phyloP scores from a whole-genome alignment of 495 filamentous ascomycete genomes.

The Aspergillus nanangensis region DNA sequence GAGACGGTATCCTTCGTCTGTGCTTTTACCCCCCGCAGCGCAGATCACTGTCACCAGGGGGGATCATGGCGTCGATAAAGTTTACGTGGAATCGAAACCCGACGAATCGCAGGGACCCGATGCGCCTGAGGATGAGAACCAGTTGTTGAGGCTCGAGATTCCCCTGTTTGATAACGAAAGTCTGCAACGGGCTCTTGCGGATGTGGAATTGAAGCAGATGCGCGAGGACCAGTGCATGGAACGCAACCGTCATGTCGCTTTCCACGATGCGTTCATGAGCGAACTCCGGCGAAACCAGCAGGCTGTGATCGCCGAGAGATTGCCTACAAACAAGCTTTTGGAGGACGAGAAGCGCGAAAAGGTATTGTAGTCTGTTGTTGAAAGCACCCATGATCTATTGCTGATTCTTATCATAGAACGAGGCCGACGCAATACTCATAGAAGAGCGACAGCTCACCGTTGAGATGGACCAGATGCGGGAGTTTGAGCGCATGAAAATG shows the following conservation, averaged over 20 bases:
- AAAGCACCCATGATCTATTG: conserved; percentile 28
- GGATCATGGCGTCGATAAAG: conserved; percentile 23
- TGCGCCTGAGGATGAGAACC: conserved; percentile 9
- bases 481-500: conserved; percentile 52
- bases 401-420: conserved; percentile 40
- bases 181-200: conserved; percentile 39
- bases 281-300: conserved; percentile 32
- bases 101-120: conserved; percentile 1
- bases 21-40: conserved; percentile 26
- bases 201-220: conserved; percentile 46
- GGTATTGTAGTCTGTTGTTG: conserved; percentile 38
- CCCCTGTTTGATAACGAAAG: conserved; percentile 35
- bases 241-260: conserved; percentile 53
- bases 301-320: conserved; percentile 23
- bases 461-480: conserved; percentile 58
- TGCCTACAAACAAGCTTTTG: conserved; percentile 28
- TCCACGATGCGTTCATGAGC: conserved; percentile 34
- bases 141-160: conserved; percentile 30
- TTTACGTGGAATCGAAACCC: conserved; percentile 24
- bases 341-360: conserved; percentile 51
- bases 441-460: conserved; percentile 73
- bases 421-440: conserved; percentile 49
- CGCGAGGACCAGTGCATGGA: conserved; percentile 52
- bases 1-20: conserved; percentile 27
- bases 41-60: conserved; percentile 24